Conservation (phyloP, 208 protist species). For the Angomonas deanei region DNA sequence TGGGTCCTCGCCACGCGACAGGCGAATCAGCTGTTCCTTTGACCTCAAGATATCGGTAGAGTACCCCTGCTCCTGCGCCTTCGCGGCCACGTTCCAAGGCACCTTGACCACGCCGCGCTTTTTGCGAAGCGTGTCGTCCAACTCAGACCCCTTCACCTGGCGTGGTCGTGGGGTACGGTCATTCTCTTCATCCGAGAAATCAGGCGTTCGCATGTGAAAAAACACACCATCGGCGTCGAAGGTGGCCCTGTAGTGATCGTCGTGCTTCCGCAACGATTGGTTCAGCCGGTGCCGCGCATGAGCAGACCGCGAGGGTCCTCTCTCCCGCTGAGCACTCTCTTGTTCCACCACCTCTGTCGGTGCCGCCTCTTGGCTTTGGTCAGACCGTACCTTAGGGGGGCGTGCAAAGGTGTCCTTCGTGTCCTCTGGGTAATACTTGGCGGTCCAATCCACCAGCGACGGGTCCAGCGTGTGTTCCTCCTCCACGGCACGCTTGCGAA, state of each 20-base stretch:
- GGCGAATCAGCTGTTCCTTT: conserved; percentile 77
- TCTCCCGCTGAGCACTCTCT: neutral
- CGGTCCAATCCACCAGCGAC: conserved; percentile 88
- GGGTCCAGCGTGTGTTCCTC: conserved; percentile 67
- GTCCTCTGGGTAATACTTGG: conserved; percentile 86
- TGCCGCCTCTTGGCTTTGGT: neutral
- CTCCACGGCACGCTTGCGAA: conserved; percentile 74
- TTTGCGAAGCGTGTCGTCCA: conserved; percentile 11
- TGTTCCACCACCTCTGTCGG: neutral
- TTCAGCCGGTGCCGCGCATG: conserved; percentile 62
- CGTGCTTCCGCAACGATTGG: conserved; percentile 61
- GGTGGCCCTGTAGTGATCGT: conserved; percentile 66
- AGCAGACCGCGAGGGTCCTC: conserved; percentile 4
- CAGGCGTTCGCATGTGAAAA: conserved; percentile 64
- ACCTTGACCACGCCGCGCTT: conserved; percentile 75
- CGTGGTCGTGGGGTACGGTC: conserved; percentile 45
- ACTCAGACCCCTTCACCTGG: conserved; percentile 57
- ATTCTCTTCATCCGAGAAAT: conserved; percentile 28
- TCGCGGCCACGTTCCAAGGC: conserved; percentile 70
- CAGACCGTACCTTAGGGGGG: conserved; percentile 50
- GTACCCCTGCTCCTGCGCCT: conserved; percentile 61
- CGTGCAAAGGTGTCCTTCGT: conserved; percentile 52
- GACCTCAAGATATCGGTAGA: conserved; percentile 67
- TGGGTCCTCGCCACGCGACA: conserved; percentile 83
- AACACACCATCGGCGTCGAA: conserved; percentile 88